Percentiles rank a stretch among this genome's conserved stretches.
Conservation (phyloP, 2,329 filamentous ascomycete species). For the Domatiomyces catenatus region DNA sequence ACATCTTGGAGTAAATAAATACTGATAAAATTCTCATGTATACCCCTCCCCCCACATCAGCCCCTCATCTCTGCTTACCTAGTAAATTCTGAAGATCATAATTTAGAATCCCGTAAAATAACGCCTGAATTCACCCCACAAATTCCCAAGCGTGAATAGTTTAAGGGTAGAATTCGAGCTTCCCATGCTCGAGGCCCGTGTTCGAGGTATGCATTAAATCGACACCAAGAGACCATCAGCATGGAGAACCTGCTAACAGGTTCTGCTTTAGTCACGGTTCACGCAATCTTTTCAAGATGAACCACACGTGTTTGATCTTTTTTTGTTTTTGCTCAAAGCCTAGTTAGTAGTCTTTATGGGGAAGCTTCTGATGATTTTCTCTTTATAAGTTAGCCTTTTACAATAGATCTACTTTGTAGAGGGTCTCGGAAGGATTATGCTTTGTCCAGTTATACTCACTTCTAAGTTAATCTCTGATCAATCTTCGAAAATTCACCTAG, state of each 20-base stretch:
- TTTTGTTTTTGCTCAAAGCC: neutral
- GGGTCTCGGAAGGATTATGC: neutral
- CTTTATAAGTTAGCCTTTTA: too few relatives aligned
- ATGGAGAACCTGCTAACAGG: constrained; percentile 1
- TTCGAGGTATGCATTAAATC: constrained; percentile 14
- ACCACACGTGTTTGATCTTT: neutral
- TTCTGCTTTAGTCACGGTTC: constrained; percentile 1
- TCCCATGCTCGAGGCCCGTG: constrained; percentile 19
- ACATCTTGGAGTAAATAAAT: too few relatives aligned
- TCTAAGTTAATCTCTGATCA: constrained; percentile 29
- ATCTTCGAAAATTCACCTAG: constrained; percentile 58
- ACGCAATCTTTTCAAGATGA: neutral
- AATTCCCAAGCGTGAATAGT: constrained; percentile 13
- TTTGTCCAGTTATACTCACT: neutral
- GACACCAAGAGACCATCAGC: neutral
- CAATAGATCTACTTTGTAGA: neutral
- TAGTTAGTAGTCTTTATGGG: too few relatives aligned
- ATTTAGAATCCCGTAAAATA: neutral
- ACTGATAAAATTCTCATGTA: too few relatives aligned
- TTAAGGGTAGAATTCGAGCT: constrained; percentile 19
- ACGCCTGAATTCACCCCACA: neutral
- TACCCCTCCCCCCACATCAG: neutral
- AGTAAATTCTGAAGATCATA: neutral
- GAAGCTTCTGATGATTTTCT: too few relatives aligned
- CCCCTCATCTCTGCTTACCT: neutral